These are phyloP conservation scores for Ilyonectria mors-panacis DNA, from an alignment of 2,329 filamentous ascomycete species.

Conservation along the genomic window DNA sequence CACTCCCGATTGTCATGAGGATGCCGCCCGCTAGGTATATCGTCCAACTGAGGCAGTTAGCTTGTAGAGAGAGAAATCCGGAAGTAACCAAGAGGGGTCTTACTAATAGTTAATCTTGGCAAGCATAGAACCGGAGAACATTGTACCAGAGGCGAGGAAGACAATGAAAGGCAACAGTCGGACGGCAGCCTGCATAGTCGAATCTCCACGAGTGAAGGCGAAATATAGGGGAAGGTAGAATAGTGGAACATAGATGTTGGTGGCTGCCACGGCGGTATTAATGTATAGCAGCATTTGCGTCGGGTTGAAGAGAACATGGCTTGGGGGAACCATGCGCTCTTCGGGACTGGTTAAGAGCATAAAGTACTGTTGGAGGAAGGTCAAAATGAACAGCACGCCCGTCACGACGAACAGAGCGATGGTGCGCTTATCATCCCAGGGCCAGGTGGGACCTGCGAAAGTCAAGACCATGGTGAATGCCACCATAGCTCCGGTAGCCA, in stretches of 20 bases:
- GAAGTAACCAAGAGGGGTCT: too few relatives aligned
- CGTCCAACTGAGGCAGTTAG: too few relatives aligned
- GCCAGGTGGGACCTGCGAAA: constrained; percentile 64
- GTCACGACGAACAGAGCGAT: constrained; percentile 63
- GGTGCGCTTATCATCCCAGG: constrained; percentile 59
- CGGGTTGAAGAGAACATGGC: background rate
- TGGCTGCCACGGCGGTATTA: background rate
- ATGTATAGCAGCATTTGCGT: constrained; percentile 6
- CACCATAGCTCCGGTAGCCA: constrained; percentile 58
- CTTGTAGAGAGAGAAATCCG: too few relatives aligned
- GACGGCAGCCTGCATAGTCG: background rate
- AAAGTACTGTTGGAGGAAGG: constrained; percentile 60
- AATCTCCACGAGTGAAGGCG: background rate
- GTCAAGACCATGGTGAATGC: constrained; percentile 62
- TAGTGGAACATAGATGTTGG: background rate
- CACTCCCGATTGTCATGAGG: background rate
- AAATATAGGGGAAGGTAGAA: background rate
- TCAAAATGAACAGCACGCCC: constrained; percentile 55
- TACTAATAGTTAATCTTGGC: background rate
- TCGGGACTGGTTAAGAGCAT: constrained; percentile 1
- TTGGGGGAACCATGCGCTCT: background rate
- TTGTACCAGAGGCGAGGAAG: background rate
- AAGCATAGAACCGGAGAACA: background rate
- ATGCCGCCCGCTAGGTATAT: background rate
- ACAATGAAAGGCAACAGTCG: background rate